Evolutionary conservation across 2,329 filamentous ascomycete genomes (phyloP).

Genomic region (Kalaharituber pfeilii): DNA sequence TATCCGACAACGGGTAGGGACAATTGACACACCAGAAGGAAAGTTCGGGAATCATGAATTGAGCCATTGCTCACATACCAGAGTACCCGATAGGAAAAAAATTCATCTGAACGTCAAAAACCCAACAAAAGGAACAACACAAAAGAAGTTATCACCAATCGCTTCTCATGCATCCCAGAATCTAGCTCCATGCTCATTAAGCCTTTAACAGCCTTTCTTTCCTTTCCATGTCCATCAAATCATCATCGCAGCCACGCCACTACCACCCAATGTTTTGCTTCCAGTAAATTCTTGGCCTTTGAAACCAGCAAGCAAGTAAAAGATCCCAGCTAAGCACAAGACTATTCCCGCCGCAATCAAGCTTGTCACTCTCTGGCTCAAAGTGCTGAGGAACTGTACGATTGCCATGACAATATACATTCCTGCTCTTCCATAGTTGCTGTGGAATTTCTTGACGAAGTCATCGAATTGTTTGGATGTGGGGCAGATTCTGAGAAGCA

Average conservation of each 20-base stretch:
- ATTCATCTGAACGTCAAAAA: no score
- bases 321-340: constrained; percentile 55
- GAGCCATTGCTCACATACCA: no score
- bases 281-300: constrained; percentile 76
- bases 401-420: constrained; percentile 69
- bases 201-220: no score
- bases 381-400: constrained; percentile 69
- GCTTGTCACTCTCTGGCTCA: constrained; percentile 41
- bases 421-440: constrained; percentile 88
- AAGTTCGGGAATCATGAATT: no score
- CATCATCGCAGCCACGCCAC: constrained; percentile 94
- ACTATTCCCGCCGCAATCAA: constrained; percentile 77
- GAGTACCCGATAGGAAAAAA: no score
- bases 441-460: constrained; percentile 80
- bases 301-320: constrained; percentile 63
- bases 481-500: constrained; percentile 92
- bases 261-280: constrained; percentile 90
- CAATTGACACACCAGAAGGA: no score
- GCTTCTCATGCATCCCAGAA: no score
- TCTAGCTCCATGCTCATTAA: no score
- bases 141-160: no score
- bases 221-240: no score
- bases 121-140: no score
- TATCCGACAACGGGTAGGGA: no score
- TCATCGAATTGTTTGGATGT: constrained; percentile 78